A percentile compares a stretch with the other conserved stretches of the same genome.
Evolutionary conservation across 2,329 filamentous ascomycete species (phyloP).

Genomic region (Rhynchosporium agropyri): DNA sequence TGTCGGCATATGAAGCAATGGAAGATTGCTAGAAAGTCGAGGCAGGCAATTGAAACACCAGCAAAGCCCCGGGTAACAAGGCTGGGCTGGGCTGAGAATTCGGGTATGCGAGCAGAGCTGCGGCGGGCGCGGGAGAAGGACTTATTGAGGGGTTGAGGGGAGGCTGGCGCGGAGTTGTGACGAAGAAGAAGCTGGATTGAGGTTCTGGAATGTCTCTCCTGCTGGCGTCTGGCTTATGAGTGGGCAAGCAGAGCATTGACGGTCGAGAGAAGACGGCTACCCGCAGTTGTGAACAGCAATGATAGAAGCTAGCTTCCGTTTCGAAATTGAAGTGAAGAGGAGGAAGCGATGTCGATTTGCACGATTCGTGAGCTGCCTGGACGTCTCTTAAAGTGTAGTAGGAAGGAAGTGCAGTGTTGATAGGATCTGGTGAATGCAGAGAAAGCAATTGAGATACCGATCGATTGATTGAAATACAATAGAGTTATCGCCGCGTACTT

Average conservation of each 20-base stretch:
- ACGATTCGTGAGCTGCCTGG: conserved; percentile 6
- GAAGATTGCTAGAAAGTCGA: conserved; percentile 34
- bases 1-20: conserved; percentile 72
- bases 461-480: background rate
- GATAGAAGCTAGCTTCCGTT: conserved; percentile 20
- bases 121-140: conserved; percentile 5
- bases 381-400: background rate
- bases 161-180: conserved; percentile 12
- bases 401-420: background rate
- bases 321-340: conserved; percentile 28
- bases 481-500: background rate
- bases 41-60: conserved; percentile 35
- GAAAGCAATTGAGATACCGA: conserved; percentile 13
- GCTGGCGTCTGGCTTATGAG: conserved; percentile 21
- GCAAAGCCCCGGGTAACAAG: conserved; percentile 31
- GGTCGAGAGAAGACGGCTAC: conserved; percentile 31
- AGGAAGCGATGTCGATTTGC: conserved; percentile 13
- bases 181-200: conserved; percentile 24
- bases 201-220: conserved; percentile 34
- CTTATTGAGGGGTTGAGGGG: background rate
- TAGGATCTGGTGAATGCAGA: background rate
- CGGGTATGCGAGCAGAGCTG: conserved; percentile 18
- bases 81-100: conserved; percentile 26
- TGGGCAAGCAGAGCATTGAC: conserved; percentile 22
- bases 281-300: conserved; percentile 30